These are phyloP conservation scores for Excoecaria agallocha DNA, from an alignment of 345 rosid genomes.

Conservation along the genomic window DNA sequence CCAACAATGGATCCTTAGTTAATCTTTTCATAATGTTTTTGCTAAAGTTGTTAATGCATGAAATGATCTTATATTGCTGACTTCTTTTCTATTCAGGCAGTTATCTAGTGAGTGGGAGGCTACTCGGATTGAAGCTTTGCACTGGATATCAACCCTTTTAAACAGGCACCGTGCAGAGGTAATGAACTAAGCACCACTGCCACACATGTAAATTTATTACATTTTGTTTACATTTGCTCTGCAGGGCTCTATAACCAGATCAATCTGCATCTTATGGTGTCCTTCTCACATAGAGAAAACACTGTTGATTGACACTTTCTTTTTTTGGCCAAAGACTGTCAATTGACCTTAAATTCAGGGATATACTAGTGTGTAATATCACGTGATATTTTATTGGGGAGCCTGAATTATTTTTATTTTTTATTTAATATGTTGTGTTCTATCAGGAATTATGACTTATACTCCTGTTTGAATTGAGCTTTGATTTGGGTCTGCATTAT, in stretches of 20 bases:
- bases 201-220: too few relatives aligned
- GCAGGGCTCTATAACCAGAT: too few relatives aligned
- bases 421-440: not conserved
- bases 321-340: not conserved
- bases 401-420: not conserved
- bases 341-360: not conserved
- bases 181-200: constrained; percentile 3
- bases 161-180: constrained; percentile 87
- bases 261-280: constrained; percentile 10
- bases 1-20: too few relatives aligned
- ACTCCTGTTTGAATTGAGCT: not conserved
- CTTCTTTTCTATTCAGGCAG: constrained; percentile 49
- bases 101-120: constrained; percentile 74
- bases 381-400: not conserved
- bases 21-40: constrained; percentile 9
- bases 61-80: constrained; percentile 22
- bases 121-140: constrained; percentile 91
- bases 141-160: constrained; percentile 92
- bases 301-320: too few relatives aligned
- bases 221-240: too few relatives aligned
- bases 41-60: constrained; percentile 4
- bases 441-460: too few relatives aligned
- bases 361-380: not conserved
- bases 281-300: not conserved
- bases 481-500: not conserved